Percentiles rank a stretch among this genome's conserved stretches.
phyloP scores from a whole-genome alignment of 805 yeast species.

The Zygosaccharomyces pseudorouxii region DNA sequence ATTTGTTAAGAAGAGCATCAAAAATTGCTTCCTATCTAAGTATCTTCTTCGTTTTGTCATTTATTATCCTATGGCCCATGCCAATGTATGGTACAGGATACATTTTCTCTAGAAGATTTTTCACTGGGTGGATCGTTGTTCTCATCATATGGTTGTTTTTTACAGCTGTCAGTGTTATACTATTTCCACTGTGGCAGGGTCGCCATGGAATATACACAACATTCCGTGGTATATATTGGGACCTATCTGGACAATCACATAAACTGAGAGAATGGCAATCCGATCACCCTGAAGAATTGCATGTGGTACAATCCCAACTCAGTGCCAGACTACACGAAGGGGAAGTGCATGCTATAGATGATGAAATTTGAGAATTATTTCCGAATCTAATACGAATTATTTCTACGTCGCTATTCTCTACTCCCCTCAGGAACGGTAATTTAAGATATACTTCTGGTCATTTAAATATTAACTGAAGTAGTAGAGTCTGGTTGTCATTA shows the following conservation, averaged over 20 bases:
- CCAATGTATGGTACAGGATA: slow-evolving; percentile 86
- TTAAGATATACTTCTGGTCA: not conserved
- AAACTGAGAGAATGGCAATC: slow-evolving; percentile 75
- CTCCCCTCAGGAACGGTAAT: not conserved
- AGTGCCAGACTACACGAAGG: slow-evolving; percentile 32
- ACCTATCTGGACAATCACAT: slow-evolving; percentile 65
- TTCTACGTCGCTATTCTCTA: not conserved
- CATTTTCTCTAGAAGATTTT: slow-evolving; percentile 68
- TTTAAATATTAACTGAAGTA: not conserved
- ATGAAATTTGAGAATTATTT: not conserved
- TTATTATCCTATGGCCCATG: slow-evolving; percentile 85
- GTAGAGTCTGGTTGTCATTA: not conserved
- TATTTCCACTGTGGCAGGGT: slow-evolving; percentile 74
- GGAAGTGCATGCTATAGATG: not conserved
- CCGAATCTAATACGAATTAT: too few relatives aligned
- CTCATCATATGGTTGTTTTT: slow-evolving; percentile 77
- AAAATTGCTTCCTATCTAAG: slow-evolving; percentile 60
- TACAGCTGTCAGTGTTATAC: slow-evolving; percentile 55
- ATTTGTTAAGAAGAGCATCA: slow-evolving; percentile 50
- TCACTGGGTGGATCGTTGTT: slow-evolving; percentile 86
- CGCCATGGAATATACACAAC: slow-evolving; percentile 60
- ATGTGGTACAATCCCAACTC: slow-evolving; percentile 66
- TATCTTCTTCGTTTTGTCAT: slow-evolving; percentile 52
- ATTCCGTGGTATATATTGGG: slow-evolving; percentile 81
- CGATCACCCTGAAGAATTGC: slow-evolving; percentile 66